Base-by-base conservation (phyloP, 257 asterid genomes). In the Hygrophila difformis region DNA sequence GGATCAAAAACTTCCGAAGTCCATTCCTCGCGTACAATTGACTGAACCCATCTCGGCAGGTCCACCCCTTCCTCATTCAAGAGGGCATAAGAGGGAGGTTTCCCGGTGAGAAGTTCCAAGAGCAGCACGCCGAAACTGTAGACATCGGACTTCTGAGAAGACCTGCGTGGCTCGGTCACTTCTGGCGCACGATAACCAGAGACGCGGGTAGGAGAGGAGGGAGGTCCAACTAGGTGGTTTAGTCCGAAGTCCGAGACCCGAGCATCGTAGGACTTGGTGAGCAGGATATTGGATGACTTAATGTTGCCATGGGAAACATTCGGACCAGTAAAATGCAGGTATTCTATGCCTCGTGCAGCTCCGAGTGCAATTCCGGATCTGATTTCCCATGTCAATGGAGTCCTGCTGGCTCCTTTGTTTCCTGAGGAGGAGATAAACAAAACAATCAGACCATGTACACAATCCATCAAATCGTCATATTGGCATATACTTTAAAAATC, bases 121-220 rank as follows among this genome's bases (percentile, higher is more conserved):
- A 84, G 79, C 50, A 84, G 42, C 0, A 84, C 84, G 1, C 93
- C 93, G 13, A 73, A 78, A 64, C 91, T 81, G 24, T 84, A 84
- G 13, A 81, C 93, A 26, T 84, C 93, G 0, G 84, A 89, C n/a
- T 74, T 70, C 15, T 84, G 93, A 46, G 93, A 66, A 47, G 78
- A 87, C 46, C 58, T 62, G n/a, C 77, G 84, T 13, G 87, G 87
- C 65, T 81, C 93, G 0, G 91, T 84, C 51, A 84, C 95, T 55
- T 84, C 95, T 4, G 95, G 95, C 17, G 93, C 93, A 1, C 91
- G 84, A 34, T 78, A 84, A 60, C 95, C 95, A 1, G 82, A 78
- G 2, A 78, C 82, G 10, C 91, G 67, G 0, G 70, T 67, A 12
- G 91, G 93, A 1, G 93, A 62, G 44, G 95, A 71, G 6, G 91